Conservation (phyloP, 2,329 filamentous ascomycete species). For the Fusarium poae region DNA sequence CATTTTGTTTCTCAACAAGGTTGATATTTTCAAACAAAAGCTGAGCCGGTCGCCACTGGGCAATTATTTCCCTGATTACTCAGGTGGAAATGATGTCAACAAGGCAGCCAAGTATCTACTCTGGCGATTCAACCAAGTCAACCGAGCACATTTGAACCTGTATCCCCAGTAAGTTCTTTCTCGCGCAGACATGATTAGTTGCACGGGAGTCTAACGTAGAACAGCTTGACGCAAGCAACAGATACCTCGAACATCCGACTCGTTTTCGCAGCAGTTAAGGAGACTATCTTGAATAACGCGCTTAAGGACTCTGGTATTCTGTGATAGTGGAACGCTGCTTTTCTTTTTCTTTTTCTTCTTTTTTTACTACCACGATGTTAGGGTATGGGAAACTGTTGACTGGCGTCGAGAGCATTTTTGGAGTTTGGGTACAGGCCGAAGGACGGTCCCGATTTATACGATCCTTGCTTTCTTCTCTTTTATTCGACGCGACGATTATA, state of each 20-base stretch:
- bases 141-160: conserved; percentile 92
- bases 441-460: conserved; percentile 44
- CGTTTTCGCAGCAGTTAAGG: conserved; percentile 97
- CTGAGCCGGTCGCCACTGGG: conserved; percentile 87
- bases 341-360: conserved; percentile 13
- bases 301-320: conserved; percentile 98
- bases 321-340: conserved; percentile 58
- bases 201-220: conserved; percentile 30
- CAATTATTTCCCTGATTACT: conserved; percentile 98
- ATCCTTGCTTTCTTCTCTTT: conserved; percentile 38
- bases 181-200: background rate
- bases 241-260: conserved; percentile 98
- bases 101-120: conserved; percentile 97
- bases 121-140: conserved; percentile 99
- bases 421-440: conserved; percentile 43
- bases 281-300: conserved; percentile 98
- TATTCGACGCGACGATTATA: conserved; percentile 36
- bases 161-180: conserved; percentile 86
- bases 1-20: conserved; percentile 98
- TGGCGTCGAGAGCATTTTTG: conserved; percentile 50
- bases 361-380: conserved; percentile 40
- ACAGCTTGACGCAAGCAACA: conserved; percentile 95
- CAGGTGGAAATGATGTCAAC: conserved; percentile 96
- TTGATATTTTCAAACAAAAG: conserved; percentile 97
- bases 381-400: conserved; percentile 40